Conservation (phyloP, 2,329 filamentous ascomycete genomes). For the Dothidotthia symphoricarpi region DNA sequence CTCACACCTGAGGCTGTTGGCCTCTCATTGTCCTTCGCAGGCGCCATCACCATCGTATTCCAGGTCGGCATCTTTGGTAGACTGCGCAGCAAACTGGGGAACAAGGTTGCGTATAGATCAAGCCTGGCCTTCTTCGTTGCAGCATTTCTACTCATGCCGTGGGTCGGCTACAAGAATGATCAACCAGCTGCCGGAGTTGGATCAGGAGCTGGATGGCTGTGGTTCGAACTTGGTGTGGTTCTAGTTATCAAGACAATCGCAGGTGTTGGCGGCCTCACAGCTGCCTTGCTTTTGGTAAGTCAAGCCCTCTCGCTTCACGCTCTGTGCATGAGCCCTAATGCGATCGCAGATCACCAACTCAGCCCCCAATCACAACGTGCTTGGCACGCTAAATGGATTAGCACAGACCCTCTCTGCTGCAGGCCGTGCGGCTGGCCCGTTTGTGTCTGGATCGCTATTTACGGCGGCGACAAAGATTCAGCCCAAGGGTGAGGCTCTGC, state of each 20-base stretch:
- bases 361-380: slow-evolving; percentile 76
- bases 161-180: slow-evolving; percentile 73
- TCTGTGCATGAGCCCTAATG: slow-evolving; percentile 8
- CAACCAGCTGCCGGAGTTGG: slow-evolving; percentile 52
- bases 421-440: slow-evolving; percentile 82
- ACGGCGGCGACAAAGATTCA: slow-evolving; percentile 70
- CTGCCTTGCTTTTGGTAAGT: slow-evolving; percentile 79
- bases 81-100: slow-evolving; percentile 76
- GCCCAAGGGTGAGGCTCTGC: slow-evolving; percentile 78
- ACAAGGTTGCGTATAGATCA: slow-evolving; percentile 77
- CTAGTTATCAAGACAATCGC: slow-evolving; percentile 88
- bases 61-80: slow-evolving; percentile 82
- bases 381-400: slow-evolving; percentile 88
- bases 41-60: slow-evolving; percentile 81
- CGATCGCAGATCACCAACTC: slow-evolving; percentile 80
- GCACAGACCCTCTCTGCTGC: slow-evolving; percentile 92
- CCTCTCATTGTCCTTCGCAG: slow-evolving; percentile 78
- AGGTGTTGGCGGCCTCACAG: slow-evolving; percentile 83
- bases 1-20: slow-evolving; percentile 80
- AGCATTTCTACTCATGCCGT: slow-evolving; percentile 85
- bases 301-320: neutral
- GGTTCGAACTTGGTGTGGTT: slow-evolving; percentile 74
- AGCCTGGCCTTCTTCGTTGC: slow-evolving; percentile 77
- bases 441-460: slow-evolving; percentile 83
- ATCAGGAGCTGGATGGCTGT: slow-evolving; percentile 68